Base-by-base conservation (phyloP, 2,329 filamentous ascomycete genomes). In the Aurifilum marmelostoma region DNA sequence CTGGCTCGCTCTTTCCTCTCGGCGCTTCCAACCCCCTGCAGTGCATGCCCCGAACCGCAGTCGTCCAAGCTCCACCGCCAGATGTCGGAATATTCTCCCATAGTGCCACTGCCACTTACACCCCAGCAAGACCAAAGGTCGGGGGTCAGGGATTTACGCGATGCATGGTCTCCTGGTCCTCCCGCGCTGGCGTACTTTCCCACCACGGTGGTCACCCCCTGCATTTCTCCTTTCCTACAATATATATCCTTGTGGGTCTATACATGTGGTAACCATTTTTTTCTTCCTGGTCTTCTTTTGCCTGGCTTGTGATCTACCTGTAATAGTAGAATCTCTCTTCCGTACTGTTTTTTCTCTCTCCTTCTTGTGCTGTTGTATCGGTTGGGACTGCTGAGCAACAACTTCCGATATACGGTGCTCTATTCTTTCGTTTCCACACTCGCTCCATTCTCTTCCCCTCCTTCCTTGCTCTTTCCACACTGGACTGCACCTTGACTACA, bases 351-450 rank as follows among this genome's bases (percentile, higher is more conserved):
- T 60, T 37, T 39, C 59, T 52, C 27, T 60, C 32, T 60, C 62
- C 43, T 68, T 34, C 37, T 39, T 43, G 12, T 67, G 32, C 65
- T 52, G 65, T 65, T 63, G 56, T 65, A 65, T 67, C 47, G 43
- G 56, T 61, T 69, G 56, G n/a, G 21, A 64, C 50, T 69, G 64
- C 65, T 68, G 65, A 67, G 65, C 64, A 69, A 64, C 65, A 37
- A 66, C 37, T 47, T 37, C 41, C 16, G 47, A 29, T 56, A 67
- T 47, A 64, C 54, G 56, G 56, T 37, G 21, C 11, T 66, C 63
- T 43, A 39, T 65, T 50, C 67, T 66, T 67, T 70, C 61, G 41
- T 67, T 62, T 61, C 65, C 65, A 69, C 67, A 50, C 66, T 70
- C 69, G 34, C 24, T 70, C 68, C 65, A 58, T 68, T 34, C 34